Percentiles rank a stretch among this genome's conserved stretches.
These are phyloP conservation scores for Aspergillus sclerotiicarbonarius DNA, from an alignment of 495 filamentous ascomycete genomes.

Conservation along the genomic window DNA sequence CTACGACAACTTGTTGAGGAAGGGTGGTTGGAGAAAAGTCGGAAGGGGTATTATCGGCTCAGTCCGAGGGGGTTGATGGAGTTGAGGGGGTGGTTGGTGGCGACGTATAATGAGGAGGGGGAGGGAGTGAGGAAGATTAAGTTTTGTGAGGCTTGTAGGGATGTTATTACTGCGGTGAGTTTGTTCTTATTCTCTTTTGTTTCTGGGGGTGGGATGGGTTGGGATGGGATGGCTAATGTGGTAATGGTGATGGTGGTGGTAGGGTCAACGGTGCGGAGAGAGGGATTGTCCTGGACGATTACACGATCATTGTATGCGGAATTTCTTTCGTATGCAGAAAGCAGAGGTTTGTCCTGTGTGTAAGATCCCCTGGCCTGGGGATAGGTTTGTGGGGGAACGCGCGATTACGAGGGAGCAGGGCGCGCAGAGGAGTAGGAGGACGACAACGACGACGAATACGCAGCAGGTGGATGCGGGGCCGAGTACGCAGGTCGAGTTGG, in stretches of 20 bases:
- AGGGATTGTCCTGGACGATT: slow-evolving; percentile 65
- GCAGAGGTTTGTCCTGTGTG: slow-evolving; percentile 73
- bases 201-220: neutral
- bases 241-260: slow-evolving; percentile 14
- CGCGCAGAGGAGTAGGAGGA: slow-evolving; percentile 32
- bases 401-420: slow-evolving; percentile 48
- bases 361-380: slow-evolving; percentile 66
- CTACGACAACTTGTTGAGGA: slow-evolving; percentile 69
- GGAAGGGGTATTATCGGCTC: slow-evolving; percentile 69
- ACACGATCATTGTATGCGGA: slow-evolving; percentile 73
- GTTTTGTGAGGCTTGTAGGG: slow-evolving; percentile 83
- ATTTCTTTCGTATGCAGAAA: slow-evolving; percentile 65
- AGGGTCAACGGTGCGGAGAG: slow-evolving; percentile 78
- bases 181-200: neutral
- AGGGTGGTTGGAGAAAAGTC: slow-evolving; percentile 79
- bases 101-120: slow-evolving; percentile 77
- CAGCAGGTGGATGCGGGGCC: slow-evolving; percentile 14
- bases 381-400: slow-evolving; percentile 77
- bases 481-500: slow-evolving; percentile 11
- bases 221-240: slow-evolving; percentile 8
- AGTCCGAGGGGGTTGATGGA: slow-evolving; percentile 79
- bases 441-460: slow-evolving; percentile 20
- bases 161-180: slow-evolving; percentile 78
- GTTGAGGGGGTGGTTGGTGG: slow-evolving; percentile 73
- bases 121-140: slow-evolving; percentile 64